These are phyloP conservation scores for Selaginella tamariscina DNA, from an alignment of 75 land plant species.

Conservation along the genomic window DNA sequence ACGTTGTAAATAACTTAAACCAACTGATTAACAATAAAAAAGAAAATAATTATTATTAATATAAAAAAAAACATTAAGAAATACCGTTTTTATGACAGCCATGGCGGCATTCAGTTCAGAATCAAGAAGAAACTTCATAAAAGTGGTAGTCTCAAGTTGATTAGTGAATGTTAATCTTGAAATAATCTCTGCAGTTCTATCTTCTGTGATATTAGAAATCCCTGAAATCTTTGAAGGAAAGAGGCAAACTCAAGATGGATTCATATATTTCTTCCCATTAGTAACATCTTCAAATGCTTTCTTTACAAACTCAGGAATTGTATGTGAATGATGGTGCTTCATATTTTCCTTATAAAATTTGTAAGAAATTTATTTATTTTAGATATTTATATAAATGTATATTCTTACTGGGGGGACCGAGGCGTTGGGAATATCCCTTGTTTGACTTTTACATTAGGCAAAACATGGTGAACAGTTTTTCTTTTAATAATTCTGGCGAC, in stretches of 20 bases:
- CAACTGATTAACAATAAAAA: neutral
- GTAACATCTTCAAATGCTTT: constrained; percentile 17
- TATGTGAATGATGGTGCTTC: no score
- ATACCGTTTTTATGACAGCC: neutral
- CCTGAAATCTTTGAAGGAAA: constrained; percentile 15
- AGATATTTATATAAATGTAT: no score
- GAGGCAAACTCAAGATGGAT: constrained; percentile 5
- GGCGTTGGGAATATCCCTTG: no score
- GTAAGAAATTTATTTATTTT: no score
- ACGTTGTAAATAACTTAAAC: neutral
- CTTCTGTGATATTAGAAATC: no score
- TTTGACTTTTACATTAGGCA: no score
- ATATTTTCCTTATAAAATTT: no score
- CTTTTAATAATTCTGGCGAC: no score
- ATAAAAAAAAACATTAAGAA: neutral
- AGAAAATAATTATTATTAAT: neutral
- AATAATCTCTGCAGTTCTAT: constrained; percentile 13
- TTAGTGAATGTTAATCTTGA: constrained; percentile 5
- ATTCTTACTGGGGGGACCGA: no score
- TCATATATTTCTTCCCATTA: constrained; percentile 16
- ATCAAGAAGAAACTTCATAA: constrained; percentile 17
- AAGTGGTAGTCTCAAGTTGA: constrained; percentile 17
- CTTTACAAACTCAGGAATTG: constrained; percentile 21
- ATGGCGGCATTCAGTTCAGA: constrained; percentile 19
- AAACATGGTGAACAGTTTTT: no score